A percentile compares a stretch with the other conserved stretches of the same genome.
These are phyloP conservation scores for Hypoxylon sp. DNA, from an alignment of 2,329 filamentous ascomycete genomes.

Conservation along the genomic window DNA sequence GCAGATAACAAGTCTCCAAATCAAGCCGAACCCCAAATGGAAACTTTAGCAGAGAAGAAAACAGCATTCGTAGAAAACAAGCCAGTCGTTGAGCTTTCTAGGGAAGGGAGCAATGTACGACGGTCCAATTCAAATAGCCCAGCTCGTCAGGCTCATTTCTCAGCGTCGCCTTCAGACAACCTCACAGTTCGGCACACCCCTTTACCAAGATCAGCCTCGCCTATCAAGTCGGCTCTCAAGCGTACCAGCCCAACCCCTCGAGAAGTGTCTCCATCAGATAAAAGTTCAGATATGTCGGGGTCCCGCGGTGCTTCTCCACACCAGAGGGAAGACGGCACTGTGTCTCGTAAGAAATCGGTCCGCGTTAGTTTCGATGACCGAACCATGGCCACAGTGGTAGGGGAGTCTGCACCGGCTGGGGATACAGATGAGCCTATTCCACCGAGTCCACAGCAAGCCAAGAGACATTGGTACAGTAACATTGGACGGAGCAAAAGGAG, in stretches of 20 bases:
- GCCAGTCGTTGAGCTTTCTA: slow-evolving; percentile 46
- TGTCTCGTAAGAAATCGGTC: slow-evolving; percentile 73
- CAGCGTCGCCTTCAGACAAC: slow-evolving; percentile 66
- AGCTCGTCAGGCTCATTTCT: slow-evolving; percentile 78
- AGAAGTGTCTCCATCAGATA: slow-evolving; percentile 66
- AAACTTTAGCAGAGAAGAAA: slow-evolving; percentile 37
- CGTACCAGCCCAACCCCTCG: slow-evolving; percentile 68
- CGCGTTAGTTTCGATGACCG: slow-evolving; percentile 86
- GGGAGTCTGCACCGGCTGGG: slow-evolving; percentile 60
- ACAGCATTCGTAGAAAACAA: slow-evolving; percentile 45
- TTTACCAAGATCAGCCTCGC: slow-evolving; percentile 78
- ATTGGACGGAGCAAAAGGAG: slow-evolving; percentile 67
- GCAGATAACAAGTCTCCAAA: slow-evolving; percentile 7
- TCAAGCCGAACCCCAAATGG: slow-evolving; percentile 29
- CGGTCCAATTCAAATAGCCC: slow-evolving; percentile 72
- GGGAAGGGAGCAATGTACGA: slow-evolving; percentile 35
- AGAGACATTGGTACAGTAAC: slow-evolving; percentile 67
- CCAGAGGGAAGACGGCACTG: slow-evolving; percentile 56
- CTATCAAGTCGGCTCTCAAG: slow-evolving; percentile 84
- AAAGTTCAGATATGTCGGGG: slow-evolving; percentile 62
- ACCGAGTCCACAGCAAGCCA: slow-evolving; percentile 59
- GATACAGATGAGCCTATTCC: slow-evolving; percentile 60
- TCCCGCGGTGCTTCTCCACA: slow-evolving; percentile 51
- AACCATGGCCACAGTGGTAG: slow-evolving; percentile 66
- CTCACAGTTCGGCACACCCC: slow-evolving; percentile 76